Conservation (phyloP, 805 yeast species). For the Pichia cabralensis region DNA sequence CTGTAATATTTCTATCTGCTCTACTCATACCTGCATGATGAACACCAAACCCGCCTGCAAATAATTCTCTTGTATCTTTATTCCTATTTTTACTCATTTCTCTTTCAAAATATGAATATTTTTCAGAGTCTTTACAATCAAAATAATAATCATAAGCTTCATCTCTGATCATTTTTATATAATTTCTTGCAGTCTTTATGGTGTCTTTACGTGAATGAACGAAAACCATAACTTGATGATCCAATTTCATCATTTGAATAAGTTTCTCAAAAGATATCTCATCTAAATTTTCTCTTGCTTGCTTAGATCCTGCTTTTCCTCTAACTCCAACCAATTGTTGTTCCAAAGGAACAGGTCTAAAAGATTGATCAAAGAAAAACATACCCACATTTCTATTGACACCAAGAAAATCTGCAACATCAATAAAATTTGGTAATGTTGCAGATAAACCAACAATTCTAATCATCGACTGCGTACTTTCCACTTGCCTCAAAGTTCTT, state of each 20-base stretch:
- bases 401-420: conserved; percentile 90
- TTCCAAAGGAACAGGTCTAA: conserved; percentile 87
- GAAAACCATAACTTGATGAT: conserved; percentile 90
- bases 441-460: conserved; percentile 92
- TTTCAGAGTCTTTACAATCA: conserved; percentile 40
- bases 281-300: conserved; percentile 66
- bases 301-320: conserved; percentile 74
- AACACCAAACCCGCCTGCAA: conserved; percentile 74
- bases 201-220: conserved; percentile 96
- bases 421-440: conserved; percentile 81
- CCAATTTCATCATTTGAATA: conserved; percentile 51
- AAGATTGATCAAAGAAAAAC: conserved; percentile 89
- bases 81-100: conserved; percentile 68
- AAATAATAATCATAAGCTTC: conserved; percentile 47
- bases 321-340: conserved; percentile 82
- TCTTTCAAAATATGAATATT: conserved; percentile 37
- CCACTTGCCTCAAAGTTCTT: conserved; percentile 89
- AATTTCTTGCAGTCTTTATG: conserved; percentile 65
- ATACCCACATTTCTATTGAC: conserved; percentile 86
- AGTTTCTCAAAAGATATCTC: conserved; percentile 68
- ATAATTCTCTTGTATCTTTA: conserved; percentile 73
- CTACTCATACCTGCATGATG: conserved; percentile 98
- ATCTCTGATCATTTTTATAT: conserved; percentile 57
- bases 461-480: conserved; percentile 86
- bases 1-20: conserved; percentile 81